Evolutionary conservation across 73 alveolate species (phyloP).

Genomic region (Paramecium bursaria): DNA sequence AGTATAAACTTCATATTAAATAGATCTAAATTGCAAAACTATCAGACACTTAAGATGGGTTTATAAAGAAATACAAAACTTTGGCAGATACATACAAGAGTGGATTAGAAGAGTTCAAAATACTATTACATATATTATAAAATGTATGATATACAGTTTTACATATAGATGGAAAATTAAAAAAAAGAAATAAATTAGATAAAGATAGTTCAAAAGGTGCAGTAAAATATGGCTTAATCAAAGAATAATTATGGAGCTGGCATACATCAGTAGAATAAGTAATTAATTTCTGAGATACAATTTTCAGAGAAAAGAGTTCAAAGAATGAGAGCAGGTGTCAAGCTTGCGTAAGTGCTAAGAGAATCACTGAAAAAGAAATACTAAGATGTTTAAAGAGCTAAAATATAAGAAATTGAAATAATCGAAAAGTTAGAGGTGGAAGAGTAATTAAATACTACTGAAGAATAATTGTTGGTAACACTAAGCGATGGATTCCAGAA

Average conservation of each 20-base stretch:
- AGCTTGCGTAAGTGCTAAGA: conserved; percentile 31
- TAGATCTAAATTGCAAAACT: background rate
- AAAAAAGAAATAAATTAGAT: conserved; percentile 7
- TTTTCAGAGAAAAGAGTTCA: conserved; percentile 48
- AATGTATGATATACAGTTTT: conserved; percentile 2
- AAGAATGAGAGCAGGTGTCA: conserved; percentile 64
- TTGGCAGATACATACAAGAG: conserved; percentile 42
- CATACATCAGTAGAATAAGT: conserved; percentile 5
- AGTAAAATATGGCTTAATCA: too few species aligned
- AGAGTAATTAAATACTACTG: background rate
- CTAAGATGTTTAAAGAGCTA: background rate
- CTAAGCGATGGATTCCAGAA: conserved; percentile 35
- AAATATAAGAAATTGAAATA: background rate
- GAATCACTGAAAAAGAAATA: conserved; percentile 39
- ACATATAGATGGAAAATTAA: conserved; percentile 37
- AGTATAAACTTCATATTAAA: background rate
- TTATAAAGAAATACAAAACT: conserved; percentile 30
- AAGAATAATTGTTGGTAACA: background rate
- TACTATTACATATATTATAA: background rate
- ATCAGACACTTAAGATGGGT: conserved; percentile 19
- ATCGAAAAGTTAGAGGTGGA: background rate
- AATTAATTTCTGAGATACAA: conserved; percentile 12
- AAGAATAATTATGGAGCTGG: too few species aligned
- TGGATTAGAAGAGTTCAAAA: conserved; percentile 45
- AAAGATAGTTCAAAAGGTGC: too few species aligned